Base-by-base conservation (phyloP, 1,284 basidiomycete species). In the Marasmius fiardii region DNA sequence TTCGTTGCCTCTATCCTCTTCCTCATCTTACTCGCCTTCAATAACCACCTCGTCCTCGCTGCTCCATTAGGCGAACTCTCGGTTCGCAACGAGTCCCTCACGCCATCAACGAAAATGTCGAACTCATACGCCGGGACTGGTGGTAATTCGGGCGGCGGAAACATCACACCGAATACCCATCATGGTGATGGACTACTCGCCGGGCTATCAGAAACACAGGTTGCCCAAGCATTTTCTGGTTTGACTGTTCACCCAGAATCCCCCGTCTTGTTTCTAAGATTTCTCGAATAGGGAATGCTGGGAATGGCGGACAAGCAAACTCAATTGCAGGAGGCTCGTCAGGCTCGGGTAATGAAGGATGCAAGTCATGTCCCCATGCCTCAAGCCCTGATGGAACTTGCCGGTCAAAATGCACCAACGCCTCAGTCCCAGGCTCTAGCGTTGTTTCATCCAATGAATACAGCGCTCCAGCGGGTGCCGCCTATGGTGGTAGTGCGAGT, bases 281-380 rank as follows among this genome's bases (percentile, higher is more conserved):
- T 34, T 3, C 31, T 21, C 24, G n/a, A n/a, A 7, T 59, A 74
- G 73, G 58, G 49, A 72, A 74, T 52, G 73, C 56, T 1, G 73
- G 71, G n/a, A 31, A 57, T 11, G 65, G 60, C 11, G 66, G 64
- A 28, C 51, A 54, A 20, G 62, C 65, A 20, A 7, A 48, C 5
- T 53, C 44, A 26, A 4, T 16, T 8, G 44, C 23, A 24, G 43
- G 18, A 20, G 18, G 11, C 11, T 2, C 21, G 14, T 12, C 18
- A 44, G 11, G 11, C n/a, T n/a, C n/a, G n/a, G n/a, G n/a, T n/a
- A n/a, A n/a, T n/a, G n/a, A n/a, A n/a, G n/a, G n/a, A n/a, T n/a
- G n/a, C n/a, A n/a, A n/a, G n/a, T n/a, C n/a, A n/a, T n/a, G n/a
- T n/a, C n/a, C n/a, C n/a, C n/a, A n/a, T n/a, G n/a, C n/a, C n/a